Evolutionary conservation across 257 asterid genomes (phyloP), one percentile per base, ranked within the genome.

Genomic region (Solanum chilense): DNA sequence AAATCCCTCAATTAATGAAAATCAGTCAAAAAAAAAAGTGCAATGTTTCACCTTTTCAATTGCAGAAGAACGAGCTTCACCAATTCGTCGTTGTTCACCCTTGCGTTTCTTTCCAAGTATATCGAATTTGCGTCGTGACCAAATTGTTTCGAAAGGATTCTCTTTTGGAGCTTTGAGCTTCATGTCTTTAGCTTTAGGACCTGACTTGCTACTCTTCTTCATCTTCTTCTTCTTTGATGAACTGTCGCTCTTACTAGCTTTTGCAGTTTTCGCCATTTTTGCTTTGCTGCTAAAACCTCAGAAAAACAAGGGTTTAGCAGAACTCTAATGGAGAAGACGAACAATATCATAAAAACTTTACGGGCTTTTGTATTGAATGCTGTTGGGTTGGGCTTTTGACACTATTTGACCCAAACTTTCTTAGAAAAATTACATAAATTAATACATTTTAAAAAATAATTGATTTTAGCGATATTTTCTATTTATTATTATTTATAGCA

Each of bases 31-130:
- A 58, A 2, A 45, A 27, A 18, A 6, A 33, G 35, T 44, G 16
- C 64, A 27, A 42, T 15, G 29, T 15, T 31, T 31, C 5, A 95
- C 99, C 98, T 97, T 97, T 78, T 94, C 94, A 27, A 96, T 87
- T 71, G 98, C 96, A 41, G 91, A 90, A 60, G 99, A 96, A 84
- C 99, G 98, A 58, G 99, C 93, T 56, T 90, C 98, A 60, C 98
- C 99, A 29, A 95, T 31, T n/a, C 97, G 97, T 80, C 95, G 98
- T 84, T 96, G 95, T 3, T 93, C 99, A 5, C 97, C 98, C 90
- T 96, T 96, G 11, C 94, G 95, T 86, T 95, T 97, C 89, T 95
- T 94, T 3, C 99, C 98, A 81, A 96, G 88, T 83, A 97, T 92
- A 75, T 95, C 90, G 87, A 96, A 97, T 69, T 97, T 97, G 3